These are phyloP conservation scores for Quercus variabilis DNA, from an alignment of 306 rosid genomes.

Conservation along the genomic window DNA sequence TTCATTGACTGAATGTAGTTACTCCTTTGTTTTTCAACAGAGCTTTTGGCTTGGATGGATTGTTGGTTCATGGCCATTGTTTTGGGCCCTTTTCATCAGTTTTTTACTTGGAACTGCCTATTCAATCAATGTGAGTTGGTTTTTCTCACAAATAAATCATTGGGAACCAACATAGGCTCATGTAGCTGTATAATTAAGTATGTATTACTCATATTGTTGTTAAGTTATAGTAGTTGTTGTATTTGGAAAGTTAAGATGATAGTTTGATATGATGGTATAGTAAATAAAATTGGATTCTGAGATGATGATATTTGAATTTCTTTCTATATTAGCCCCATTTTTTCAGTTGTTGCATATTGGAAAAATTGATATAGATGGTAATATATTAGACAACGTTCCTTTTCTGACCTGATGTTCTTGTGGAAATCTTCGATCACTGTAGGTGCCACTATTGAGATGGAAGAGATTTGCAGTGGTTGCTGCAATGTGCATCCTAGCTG, in stretches of 20 bases:
- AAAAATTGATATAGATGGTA: not conserved
- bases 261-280: not conserved
- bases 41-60: conserved; percentile 91
- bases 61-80: conserved; percentile 96
- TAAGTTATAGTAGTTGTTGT: not conserved
- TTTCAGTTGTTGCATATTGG: not conserved
- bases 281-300: not conserved
- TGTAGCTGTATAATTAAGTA: not conserved
- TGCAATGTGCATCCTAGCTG: conserved; percentile 91
- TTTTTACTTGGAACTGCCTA: conserved; percentile 91
- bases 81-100: conserved; percentile 92
- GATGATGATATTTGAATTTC: not conserved
- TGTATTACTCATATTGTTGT: not conserved
- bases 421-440: conserved; percentile 8
- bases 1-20: conserved; percentile 19
- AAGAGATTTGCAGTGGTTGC: conserved; percentile 90
- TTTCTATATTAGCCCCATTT: not conserved
- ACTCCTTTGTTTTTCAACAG: conserved; percentile 40
- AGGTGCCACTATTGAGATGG: conserved; percentile 94
- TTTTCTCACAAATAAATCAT: not conserved
- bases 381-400: not conserved
- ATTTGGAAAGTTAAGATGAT: not conserved
- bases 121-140: conserved; percentile 81
- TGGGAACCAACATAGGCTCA: not conserved
- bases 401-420: conserved; percentile 12